Conservation (phyloP, 176 grass and related monocot species). For the Cocos nucifera region DNA sequence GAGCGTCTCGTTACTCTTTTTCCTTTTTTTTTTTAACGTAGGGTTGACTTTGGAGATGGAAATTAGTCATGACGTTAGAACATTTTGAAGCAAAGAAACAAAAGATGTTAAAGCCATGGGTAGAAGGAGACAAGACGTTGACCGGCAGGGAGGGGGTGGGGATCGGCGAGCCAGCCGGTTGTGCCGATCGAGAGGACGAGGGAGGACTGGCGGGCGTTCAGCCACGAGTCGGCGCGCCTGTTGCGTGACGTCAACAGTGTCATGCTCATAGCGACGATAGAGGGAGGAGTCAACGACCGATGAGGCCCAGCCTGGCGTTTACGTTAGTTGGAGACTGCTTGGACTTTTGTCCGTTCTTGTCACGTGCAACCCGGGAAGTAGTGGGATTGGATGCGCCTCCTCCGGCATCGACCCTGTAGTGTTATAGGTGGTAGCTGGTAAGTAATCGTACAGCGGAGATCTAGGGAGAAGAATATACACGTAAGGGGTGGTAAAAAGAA, state of each 20-base stretch:
- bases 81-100: conserved; percentile 14
- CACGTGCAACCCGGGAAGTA: background rate
- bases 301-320: background rate
- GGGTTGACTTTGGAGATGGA: conserved; percentile 39
- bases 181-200: too few species aligned
- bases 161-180: background rate
- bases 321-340: background rate
- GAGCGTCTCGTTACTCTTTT: conserved; percentile 15
- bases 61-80: background rate
- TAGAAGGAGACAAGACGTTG: conserved; percentile 61
- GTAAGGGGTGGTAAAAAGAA: too few species aligned
- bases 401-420: too few species aligned
- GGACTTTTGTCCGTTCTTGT: background rate
- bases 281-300: background rate
- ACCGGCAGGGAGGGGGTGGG: conserved; percentile 28
- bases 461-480: too few species aligned
- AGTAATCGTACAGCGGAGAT: too few species aligned
- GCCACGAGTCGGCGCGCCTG: too few species aligned
- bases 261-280: background rate
- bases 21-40: conserved; percentile 5
- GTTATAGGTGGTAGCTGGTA: too few species aligned
- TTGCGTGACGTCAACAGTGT: too few species aligned
- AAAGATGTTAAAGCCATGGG: conserved; percentile 32
- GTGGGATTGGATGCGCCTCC: background rate
- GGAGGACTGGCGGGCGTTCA: too few species aligned